Percentiles rank a stretch among this genome's conserved stretches.
Conservation (phyloP, 441 rosid species). For the Dalechampia spathulata region DNA sequence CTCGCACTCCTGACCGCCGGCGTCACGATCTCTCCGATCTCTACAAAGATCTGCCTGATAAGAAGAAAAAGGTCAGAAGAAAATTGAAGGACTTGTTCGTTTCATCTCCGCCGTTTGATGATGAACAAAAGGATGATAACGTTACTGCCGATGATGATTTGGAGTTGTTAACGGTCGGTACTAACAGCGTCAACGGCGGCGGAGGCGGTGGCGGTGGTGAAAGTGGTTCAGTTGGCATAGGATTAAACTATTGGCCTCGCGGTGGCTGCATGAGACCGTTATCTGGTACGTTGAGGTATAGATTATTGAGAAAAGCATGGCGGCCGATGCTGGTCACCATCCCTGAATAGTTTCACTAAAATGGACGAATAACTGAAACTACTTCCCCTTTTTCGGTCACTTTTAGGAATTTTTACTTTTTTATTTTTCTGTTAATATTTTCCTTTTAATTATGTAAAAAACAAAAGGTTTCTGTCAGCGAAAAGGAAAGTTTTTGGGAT, state of each 20-base stretch:
- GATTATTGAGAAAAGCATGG: slow-evolving; percentile 75
- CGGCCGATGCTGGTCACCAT: slow-evolving; percentile 75
- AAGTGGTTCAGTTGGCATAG: slow-evolving; percentile 8
- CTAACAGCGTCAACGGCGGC: slow-evolving; percentile 18
- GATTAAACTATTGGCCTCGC: slow-evolving; percentile 23
- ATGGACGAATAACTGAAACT: slow-evolving; percentile 2
- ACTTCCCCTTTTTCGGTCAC: neutral
- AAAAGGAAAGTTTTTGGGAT: too few species aligned
- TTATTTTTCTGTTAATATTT: too few species aligned
- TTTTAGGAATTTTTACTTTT: too few species aligned
- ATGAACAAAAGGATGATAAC: slow-evolving; percentile 16
- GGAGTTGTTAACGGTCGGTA: slow-evolving; percentile 19
- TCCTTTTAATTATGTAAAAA: too few species aligned
- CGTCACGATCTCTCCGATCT: slow-evolving; percentile 12
- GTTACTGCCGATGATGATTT: slow-evolving; percentile 8
- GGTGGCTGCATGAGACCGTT: slow-evolving; percentile 27
- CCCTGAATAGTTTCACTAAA: slow-evolving; percentile 43
- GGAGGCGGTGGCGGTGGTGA: slow-evolving; percentile 17
- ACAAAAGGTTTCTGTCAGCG: too few species aligned
- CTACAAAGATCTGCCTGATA: slow-evolving; percentile 20
- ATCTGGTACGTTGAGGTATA: slow-evolving; percentile 48
- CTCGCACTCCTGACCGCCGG: slow-evolving; percentile 26
- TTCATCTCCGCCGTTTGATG: slow-evolving; percentile 63
- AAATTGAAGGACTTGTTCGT: slow-evolving; percentile 73
- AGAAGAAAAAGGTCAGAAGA: slow-evolving; percentile 32